These are phyloP conservation scores for Candida rishiriensis DNA, from an alignment of 805 yeast species.

Conservation along the genomic window DNA sequence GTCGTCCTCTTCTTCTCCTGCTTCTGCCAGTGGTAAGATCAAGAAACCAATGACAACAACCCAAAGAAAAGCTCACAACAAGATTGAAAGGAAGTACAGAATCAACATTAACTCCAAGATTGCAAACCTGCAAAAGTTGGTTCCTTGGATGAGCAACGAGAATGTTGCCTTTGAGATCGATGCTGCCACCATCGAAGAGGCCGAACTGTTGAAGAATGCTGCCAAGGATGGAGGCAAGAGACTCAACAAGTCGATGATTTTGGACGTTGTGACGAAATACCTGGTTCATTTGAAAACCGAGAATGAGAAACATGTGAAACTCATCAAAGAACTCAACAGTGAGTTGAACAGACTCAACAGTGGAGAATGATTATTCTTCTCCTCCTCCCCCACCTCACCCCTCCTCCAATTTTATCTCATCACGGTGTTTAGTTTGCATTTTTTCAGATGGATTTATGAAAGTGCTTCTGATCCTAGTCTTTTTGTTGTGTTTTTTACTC, in stretches of 20 bases:
- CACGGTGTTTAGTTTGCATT: no score
- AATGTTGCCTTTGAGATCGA: slow-evolving; percentile 62
- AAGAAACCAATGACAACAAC: slow-evolving; percentile 27
- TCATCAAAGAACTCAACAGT: slow-evolving; percentile 23
- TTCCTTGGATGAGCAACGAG: slow-evolving; percentile 63
- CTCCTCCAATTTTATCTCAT: no score
- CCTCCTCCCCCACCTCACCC: no score
- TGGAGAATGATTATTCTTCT: no score
- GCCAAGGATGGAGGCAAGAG: slow-evolving; percentile 30
- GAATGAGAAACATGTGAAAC: slow-evolving; percentile 30
- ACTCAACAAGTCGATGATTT: slow-evolving; percentile 61
- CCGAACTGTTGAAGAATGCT: slow-evolving; percentile 2
- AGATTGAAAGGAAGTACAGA: slow-evolving; percentile 66
- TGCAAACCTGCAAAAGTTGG: slow-evolving; percentile 59
- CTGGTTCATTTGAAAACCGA: slow-evolving; percentile 48
- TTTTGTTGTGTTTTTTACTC: no score
- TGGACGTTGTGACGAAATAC: slow-evolving; percentile 66
- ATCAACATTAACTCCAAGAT: slow-evolving; percentile 70
- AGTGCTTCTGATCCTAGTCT: no score
- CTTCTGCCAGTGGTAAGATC: slow-evolving; percentile 7
- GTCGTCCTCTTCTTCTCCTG: neutral
- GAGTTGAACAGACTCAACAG: no score
- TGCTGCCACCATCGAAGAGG: slow-evolving; percentile 9
- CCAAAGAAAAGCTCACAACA: slow-evolving; percentile 70
- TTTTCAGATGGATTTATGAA: no score